These are phyloP conservation scores for Rhinocladiella mackenziei DNA, from an alignment of 2,329 filamentous ascomycete species.

Conservation along the genomic window DNA sequence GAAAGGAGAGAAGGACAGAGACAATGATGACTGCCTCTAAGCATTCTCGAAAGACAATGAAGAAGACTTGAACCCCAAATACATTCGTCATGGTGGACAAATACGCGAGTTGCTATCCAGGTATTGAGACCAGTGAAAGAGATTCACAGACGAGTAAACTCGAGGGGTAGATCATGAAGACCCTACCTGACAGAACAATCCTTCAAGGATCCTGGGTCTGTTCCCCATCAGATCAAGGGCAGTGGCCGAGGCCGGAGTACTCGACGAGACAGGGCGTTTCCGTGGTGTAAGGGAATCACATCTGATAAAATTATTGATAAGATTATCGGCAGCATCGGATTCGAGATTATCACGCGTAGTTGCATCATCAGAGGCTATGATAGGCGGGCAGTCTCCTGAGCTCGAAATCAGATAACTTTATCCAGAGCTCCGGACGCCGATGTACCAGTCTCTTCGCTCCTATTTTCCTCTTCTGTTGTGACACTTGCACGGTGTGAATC, in stretches of 20 bases:
- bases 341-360: background rate
- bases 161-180: no score
- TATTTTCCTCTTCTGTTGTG: background rate
- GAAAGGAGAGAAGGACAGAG: constrained; percentile 77
- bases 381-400: constrained; percentile 4
- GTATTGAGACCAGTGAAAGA: background rate
- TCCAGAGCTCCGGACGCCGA: background rate
- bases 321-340: constrained; percentile 8
- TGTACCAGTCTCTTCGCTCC: background rate
- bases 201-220: no score
- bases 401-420: constrained; percentile 13
- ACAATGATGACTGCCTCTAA: constrained; percentile 81
- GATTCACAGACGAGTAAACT: background rate
- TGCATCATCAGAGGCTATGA: background rate
- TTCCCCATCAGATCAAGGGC: no score
- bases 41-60: constrained; percentile 82
- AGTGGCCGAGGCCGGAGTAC: no score
- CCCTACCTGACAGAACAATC: no score
- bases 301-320: constrained; percentile 14
- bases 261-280: no score
- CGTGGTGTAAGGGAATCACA: constrained; percentile 7
- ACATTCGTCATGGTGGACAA: constrained; percentile 60
- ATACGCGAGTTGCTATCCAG: constrained; percentile 35
- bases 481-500: no score
- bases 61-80: constrained; percentile 79